Conservation (phyloP, 2,329 filamentous ascomycete species). For the Sphaceloma murrayae region DNA sequence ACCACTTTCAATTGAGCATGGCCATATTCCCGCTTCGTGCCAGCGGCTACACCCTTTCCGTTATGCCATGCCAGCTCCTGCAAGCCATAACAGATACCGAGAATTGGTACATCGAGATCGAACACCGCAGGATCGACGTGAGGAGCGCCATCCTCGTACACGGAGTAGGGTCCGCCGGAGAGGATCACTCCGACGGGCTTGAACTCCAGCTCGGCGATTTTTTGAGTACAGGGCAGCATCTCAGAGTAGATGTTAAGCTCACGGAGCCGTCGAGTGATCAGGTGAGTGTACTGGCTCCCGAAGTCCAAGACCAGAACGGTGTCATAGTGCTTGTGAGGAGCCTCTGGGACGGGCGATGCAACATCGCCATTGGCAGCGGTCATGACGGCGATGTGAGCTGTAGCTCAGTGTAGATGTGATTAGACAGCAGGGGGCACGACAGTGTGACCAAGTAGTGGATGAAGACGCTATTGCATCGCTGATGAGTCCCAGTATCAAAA, state of each 20-base stretch:
- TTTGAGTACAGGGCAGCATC: constrained; percentile 79
- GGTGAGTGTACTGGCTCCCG: constrained; percentile 61
- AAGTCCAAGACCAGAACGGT: constrained; percentile 67
- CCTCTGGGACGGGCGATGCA: constrained; percentile 32
- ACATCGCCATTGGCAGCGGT: constrained; percentile 25
- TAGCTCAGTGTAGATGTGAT: background rate
- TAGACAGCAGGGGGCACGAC: background rate
- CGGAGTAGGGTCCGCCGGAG: constrained; percentile 63
- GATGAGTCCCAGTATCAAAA: constrained; percentile 1
- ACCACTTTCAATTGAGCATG: constrained; percentile 57
- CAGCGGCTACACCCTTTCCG: constrained; percentile 57
- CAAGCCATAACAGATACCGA: constrained; percentile 55
- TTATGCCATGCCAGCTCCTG: constrained; percentile 68
- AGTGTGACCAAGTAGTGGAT: background rate
- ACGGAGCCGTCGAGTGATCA: constrained; percentile 66
- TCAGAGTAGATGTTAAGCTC: constrained; percentile 76
- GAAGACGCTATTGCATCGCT: background rate
- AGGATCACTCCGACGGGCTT: constrained; percentile 78
- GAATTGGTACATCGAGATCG: constrained; percentile 55
- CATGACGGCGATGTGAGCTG: constrained; percentile 1
- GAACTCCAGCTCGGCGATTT: constrained; percentile 64
- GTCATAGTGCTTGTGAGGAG: constrained; percentile 46
- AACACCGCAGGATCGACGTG: constrained; percentile 78
- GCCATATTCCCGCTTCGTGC: constrained; percentile 61
- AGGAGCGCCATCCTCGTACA: constrained; percentile 68